A percentile compares a stretch with the other conserved stretches of the same genome.
phyloP scores from a whole-genome alignment of 768 basidiomycete genomes.

The Termitomyces sp. region DNA sequence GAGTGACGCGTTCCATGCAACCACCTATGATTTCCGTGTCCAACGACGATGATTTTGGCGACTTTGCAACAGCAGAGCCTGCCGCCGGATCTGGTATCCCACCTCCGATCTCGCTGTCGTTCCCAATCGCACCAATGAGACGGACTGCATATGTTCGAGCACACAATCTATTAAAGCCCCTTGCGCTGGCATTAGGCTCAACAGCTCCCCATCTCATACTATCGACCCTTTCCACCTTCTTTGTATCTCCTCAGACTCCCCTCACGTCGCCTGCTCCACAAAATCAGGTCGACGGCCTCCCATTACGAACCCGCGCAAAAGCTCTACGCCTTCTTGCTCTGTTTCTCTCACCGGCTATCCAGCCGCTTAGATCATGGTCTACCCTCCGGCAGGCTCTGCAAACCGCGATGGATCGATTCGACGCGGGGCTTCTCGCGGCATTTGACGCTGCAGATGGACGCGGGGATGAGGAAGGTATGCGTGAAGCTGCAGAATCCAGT shows the following conservation, averaged over 20 bases:
- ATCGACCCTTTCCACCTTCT: slow-evolving; percentile 42
- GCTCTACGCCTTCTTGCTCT: slow-evolving; percentile 65
- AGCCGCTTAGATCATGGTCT: slow-evolving; percentile 68
- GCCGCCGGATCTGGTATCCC: slow-evolving; percentile 12
- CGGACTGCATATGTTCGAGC: slow-evolving; percentile 53
- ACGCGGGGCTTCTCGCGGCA: slow-evolving; percentile 75
- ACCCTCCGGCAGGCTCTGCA: slow-evolving; percentile 60
- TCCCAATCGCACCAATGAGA: slow-evolving; percentile 22
- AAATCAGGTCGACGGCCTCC: slow-evolving; percentile 16
- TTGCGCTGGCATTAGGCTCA: slow-evolving; percentile 46
- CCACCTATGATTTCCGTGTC: slow-evolving; percentile 5
- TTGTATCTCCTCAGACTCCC: slow-evolving; percentile 17
- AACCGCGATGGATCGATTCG: slow-evolving; percentile 83
- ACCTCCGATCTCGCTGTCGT: slow-evolving; percentile 12
- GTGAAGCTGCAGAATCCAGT: slow-evolving; percentile 72
- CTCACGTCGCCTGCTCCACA: slow-evolving; percentile 1
- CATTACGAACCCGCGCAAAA: slow-evolving; percentile 56
- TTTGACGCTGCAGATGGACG: slow-evolving; percentile 85
- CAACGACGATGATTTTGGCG: slow-evolving; percentile 16
- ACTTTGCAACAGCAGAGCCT: slow-evolving; percentile 12
- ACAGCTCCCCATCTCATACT: slow-evolving; percentile 66
- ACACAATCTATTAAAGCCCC: slow-evolving; percentile 56
- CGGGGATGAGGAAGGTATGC: slow-evolving; percentile 72
- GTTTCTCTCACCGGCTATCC: slow-evolving; percentile 67
- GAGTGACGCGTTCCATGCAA: slow-evolving; percentile 17